Percentiles rank a stretch among this genome's conserved stretches.
Evolutionary conservation across 768 basidiomycete genomes (phyloP).

Genomic region (Epithele typhae): DNA sequence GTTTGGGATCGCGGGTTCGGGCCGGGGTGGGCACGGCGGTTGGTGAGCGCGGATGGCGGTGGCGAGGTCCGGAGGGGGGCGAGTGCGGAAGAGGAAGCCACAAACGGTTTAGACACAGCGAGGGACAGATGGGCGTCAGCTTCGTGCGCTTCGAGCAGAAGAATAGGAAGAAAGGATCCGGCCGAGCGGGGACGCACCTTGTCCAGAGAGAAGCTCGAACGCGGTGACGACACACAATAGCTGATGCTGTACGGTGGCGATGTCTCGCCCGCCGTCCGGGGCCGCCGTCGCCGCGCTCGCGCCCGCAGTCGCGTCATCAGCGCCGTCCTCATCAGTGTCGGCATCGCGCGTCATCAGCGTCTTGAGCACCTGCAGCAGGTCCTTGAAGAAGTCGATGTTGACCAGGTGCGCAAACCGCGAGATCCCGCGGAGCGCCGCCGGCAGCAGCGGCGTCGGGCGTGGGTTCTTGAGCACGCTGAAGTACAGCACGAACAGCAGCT

Average conservation of each 20-base stretch:
- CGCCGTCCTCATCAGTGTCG: constrained; percentile 22
- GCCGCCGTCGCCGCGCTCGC: constrained; percentile 9
- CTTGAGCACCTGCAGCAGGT: constrained; percentile 84
- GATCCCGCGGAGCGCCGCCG: constrained; percentile 87
- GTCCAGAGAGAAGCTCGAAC: constrained; percentile 95
- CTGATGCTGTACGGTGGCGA: constrained; percentile 46
- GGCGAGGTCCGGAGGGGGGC: no score
- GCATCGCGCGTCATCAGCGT: constrained; percentile 56
- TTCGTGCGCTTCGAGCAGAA: constrained; percentile 2
- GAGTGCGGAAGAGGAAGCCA: no score
- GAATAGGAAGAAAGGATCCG: not conserved
- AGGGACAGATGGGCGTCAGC: constrained; percentile 8
- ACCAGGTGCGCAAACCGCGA: constrained; percentile 93
- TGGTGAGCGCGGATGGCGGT: not conserved
- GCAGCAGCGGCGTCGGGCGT: constrained; percentile 70
- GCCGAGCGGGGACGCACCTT: constrained; percentile 51
- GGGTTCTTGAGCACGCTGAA: constrained; percentile 93
- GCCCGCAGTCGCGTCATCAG: not conserved
- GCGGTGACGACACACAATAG: constrained; percentile 91
- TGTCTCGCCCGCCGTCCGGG: constrained; percentile 27
- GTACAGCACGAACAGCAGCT: constrained; percentile 94
- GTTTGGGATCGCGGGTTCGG: not conserved
- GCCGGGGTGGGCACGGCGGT: not conserved
- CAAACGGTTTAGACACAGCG: not conserved
- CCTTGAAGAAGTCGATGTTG: constrained; percentile 98